phyloP scores from a whole-genome alignment of 2,329 filamentous ascomycete genomes.

The Colletotrichum gigasporum region DNA sequence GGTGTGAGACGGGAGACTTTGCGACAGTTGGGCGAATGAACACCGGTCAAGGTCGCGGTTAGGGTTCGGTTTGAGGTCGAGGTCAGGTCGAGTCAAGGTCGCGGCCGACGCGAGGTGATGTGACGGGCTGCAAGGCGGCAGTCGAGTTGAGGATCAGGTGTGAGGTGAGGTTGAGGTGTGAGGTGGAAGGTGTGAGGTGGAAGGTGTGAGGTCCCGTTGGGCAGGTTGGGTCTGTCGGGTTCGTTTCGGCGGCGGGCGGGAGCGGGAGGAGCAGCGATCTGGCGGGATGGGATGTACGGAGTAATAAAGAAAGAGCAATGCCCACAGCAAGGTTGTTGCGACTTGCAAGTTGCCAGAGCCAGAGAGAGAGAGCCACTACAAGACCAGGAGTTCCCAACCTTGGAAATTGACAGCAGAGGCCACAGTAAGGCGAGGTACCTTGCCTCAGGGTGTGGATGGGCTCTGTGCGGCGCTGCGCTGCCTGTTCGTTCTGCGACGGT shows the following conservation, averaged over 20 bases:
- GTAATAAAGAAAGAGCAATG: slow-evolving; percentile 7
- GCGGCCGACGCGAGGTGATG: slow-evolving; percentile 17
- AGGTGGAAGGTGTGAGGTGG: neutral
- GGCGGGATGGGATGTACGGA: slow-evolving; percentile 25
- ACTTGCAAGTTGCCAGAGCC: neutral
- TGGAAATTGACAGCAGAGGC: neutral
- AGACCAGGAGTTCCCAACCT: neutral
- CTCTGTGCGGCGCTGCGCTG: neutral
- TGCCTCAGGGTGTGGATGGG: too few relatives aligned
- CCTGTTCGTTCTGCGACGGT: slow-evolving; percentile 12
- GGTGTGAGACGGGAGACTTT: neutral
- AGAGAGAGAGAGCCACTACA: neutral
- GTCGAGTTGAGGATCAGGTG: neutral
- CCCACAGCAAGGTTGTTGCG: neutral
- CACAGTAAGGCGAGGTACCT: neutral
- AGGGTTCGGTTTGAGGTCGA: neutral
- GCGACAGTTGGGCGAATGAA: neutral
- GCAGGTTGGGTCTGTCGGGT: slow-evolving; percentile 25
- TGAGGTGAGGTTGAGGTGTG: neutral
- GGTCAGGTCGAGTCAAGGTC: neutral
- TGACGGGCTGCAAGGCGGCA: neutral
- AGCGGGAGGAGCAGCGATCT: slow-evolving; percentile 33
- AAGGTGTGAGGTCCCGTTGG: neutral
- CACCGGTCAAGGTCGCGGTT: neutral
- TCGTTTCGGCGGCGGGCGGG: slow-evolving; percentile 30